These are phyloP conservation scores for Cercophora sp. DNA, from an alignment of 495 filamentous ascomycete species.

Conservation along the genomic window DNA sequence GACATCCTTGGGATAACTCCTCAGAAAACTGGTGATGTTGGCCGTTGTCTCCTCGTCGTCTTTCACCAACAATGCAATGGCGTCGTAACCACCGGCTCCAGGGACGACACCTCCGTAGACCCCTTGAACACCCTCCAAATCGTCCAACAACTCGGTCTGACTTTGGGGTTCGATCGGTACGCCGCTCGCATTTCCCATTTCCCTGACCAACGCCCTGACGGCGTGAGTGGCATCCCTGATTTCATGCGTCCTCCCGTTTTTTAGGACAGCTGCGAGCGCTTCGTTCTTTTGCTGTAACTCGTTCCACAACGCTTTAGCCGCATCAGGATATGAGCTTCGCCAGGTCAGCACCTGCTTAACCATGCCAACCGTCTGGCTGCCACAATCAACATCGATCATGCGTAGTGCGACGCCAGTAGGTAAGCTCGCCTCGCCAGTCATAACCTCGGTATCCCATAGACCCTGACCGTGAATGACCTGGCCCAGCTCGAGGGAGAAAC, in stretches of 20 bases:
- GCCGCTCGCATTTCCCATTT: constrained; percentile 66
- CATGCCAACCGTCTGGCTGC: constrained; percentile 90
- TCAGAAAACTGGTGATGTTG: constrained; percentile 60
- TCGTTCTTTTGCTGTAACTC: constrained; percentile 72
- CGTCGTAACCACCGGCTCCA: constrained; percentile 92
- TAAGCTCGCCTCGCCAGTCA: constrained; percentile 63
- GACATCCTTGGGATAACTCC: constrained; percentile 60
- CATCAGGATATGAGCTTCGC: constrained; percentile 63
- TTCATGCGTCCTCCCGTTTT: constrained; percentile 34
- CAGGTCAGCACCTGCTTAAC: constrained; percentile 85
- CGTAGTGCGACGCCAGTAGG: constrained; percentile 72
- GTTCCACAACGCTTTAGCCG: constrained; percentile 66
- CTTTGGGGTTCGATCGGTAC: constrained; percentile 89
- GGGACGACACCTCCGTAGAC: constrained; percentile 91
- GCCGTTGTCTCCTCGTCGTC: constrained; percentile 66
- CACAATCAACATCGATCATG: constrained; percentile 95
- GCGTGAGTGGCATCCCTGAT: constrained; percentile 33
- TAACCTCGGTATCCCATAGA: constrained; percentile 72
- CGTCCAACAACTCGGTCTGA: constrained; percentile 81
- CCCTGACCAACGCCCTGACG: constrained; percentile 56
- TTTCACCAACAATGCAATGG: constrained; percentile 71
- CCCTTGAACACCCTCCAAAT: constrained; percentile 64
- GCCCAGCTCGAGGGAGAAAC: constrained; percentile 64
- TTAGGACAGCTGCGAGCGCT: constrained; percentile 60
- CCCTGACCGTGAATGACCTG: constrained; percentile 43